These are phyloP conservation scores for Hyphodiscus hymeniophilus DNA, from an alignment of 495 filamentous ascomycete genomes.

Conservation along the genomic window DNA sequence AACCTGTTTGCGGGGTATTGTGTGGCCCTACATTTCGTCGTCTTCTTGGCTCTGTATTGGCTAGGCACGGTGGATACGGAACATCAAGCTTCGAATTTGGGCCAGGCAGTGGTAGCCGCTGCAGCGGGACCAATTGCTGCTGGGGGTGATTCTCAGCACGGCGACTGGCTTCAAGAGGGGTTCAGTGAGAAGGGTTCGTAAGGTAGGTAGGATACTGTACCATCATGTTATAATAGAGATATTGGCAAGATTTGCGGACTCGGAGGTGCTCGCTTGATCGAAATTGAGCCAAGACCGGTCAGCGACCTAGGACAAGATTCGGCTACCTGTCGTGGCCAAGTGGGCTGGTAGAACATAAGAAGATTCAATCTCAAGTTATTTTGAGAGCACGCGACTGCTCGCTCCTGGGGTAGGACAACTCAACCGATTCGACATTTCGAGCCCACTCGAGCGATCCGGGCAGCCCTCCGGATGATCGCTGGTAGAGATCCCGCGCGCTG, in stretches of 20 bases:
- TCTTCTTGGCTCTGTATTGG: conserved; percentile 81
- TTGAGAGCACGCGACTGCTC: too few species aligned
- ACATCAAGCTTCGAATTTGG: conserved; percentile 42
- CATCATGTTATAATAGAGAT: conserved; percentile 16
- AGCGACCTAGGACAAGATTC: too few species aligned
- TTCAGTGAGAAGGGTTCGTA: conserved; percentile 28
- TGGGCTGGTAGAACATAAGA: too few species aligned
- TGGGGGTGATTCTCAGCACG: conserved; percentile 36
- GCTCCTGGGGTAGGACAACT: too few species aligned
- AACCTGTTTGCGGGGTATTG: conserved; percentile 97
- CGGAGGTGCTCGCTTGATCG: too few species aligned
- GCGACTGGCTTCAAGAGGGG: conserved; percentile 56
- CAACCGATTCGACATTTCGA: too few species aligned
- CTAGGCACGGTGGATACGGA: conserved; percentile 57
- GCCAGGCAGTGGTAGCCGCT: conserved; percentile 30
- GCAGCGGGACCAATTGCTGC: conserved; percentile 32
- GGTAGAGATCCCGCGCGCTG: too few species aligned
- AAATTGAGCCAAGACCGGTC: too few species aligned
- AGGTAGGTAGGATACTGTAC: conserved; percentile 10
- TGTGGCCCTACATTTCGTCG: conserved; percentile 75
- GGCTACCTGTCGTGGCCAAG: too few species aligned
- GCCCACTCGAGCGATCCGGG: too few species aligned
- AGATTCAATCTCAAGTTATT: too few species aligned
- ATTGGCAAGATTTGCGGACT: neutral
- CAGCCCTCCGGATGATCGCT: too few species aligned